These are phyloP conservation scores for Linum usitatissimum DNA, from an alignment of 345 rosid genomes.

Conservation along the genomic window DNA sequence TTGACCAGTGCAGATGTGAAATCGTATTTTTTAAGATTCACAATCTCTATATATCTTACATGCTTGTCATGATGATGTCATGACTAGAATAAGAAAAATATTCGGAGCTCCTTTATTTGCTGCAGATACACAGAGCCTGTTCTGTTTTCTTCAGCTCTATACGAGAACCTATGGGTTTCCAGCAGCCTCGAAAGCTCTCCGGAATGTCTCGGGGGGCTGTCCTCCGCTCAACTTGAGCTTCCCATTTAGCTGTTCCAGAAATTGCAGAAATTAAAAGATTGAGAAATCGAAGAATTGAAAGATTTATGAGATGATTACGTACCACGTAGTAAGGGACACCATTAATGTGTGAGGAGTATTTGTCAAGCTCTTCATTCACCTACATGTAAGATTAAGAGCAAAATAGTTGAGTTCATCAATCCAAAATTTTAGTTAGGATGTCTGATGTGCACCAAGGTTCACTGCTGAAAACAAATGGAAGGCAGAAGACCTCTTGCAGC, in stretches of 20 bases:
- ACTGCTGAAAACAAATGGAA: neutral
- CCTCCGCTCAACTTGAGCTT: conserved; percentile 70
- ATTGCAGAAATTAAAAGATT: neutral
- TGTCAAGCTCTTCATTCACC: conserved; percentile 62
- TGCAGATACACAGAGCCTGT: neutral
- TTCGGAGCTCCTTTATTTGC: neutral
- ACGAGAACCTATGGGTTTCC: conserved; percentile 18
- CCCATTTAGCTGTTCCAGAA: conserved; percentile 58
- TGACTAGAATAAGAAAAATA: neutral
- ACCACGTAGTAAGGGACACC: conserved; percentile 87
- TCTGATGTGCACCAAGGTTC: neutral
- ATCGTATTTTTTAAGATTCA: no score
- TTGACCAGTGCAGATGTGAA: neutral
- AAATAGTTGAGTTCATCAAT: conserved; percentile 8
- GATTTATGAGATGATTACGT: conserved; percentile 11
- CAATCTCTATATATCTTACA: no score
- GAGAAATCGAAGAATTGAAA: neutral
- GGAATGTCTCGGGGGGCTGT: conserved; percentile 63
- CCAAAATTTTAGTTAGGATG: neutral
- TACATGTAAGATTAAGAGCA: conserved; percentile 16
- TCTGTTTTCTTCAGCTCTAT: neutral
- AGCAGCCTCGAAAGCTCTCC: conserved; percentile 47
- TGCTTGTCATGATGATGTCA: no score
- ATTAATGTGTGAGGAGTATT: conserved; percentile 40
- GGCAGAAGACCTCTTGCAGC: neutral